phyloP scores from a whole-genome alignment of 176 grass and related monocot species.

The Oryza brachyantha region DNA sequence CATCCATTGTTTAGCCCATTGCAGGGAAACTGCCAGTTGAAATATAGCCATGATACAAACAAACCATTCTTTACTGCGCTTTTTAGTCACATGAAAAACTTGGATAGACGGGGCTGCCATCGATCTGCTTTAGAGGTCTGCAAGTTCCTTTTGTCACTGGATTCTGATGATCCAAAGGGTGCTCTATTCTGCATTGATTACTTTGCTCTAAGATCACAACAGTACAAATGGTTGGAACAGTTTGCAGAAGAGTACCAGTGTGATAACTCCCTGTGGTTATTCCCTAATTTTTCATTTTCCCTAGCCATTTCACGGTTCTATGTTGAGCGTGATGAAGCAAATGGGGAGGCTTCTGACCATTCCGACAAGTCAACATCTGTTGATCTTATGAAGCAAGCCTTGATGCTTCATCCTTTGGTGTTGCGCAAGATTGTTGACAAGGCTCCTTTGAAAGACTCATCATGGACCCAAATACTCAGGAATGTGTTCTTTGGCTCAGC shows the following conservation, averaged over 20 bases:
- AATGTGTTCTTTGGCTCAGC: slow-evolving; percentile 91
- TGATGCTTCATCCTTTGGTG: slow-evolving; percentile 95
- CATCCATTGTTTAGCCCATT: slow-evolving; percentile 75
- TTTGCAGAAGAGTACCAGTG: slow-evolving; percentile 79
- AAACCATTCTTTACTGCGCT: slow-evolving; percentile 85
- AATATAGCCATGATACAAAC: slow-evolving; percentile 78
- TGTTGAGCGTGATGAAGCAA: slow-evolving; percentile 50
- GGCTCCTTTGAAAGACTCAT: slow-evolving; percentile 84
- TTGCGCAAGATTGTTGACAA: slow-evolving; percentile 79
- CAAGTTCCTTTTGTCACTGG: slow-evolving; percentile 92
- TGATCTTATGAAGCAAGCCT: slow-evolving; percentile 96
- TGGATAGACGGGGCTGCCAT: slow-evolving; percentile 92
- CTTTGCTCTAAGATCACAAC: slow-evolving; percentile 90
- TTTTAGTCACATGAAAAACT: slow-evolving; percentile 92
- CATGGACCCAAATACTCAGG: slow-evolving; percentile 82
- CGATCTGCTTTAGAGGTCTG: slow-evolving; percentile 92
- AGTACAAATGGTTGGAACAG: slow-evolving; percentile 86
- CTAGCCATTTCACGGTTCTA: slow-evolving; percentile 86
- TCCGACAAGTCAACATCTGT: slow-evolving; percentile 62
- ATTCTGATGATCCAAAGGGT: slow-evolving; percentile 89
- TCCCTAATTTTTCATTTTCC: slow-evolving; percentile 92
- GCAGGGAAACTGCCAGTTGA: slow-evolving; percentile 67
- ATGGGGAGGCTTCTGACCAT: slow-evolving; percentile 29
- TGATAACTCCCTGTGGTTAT: slow-evolving; percentile 87
- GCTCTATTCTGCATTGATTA: slow-evolving; percentile 98